Percentiles rank a stretch among this genome's conserved stretches.
Conservation (phyloP, 495 filamentous ascomycete genomes). For the Penicillium lagena region DNA sequence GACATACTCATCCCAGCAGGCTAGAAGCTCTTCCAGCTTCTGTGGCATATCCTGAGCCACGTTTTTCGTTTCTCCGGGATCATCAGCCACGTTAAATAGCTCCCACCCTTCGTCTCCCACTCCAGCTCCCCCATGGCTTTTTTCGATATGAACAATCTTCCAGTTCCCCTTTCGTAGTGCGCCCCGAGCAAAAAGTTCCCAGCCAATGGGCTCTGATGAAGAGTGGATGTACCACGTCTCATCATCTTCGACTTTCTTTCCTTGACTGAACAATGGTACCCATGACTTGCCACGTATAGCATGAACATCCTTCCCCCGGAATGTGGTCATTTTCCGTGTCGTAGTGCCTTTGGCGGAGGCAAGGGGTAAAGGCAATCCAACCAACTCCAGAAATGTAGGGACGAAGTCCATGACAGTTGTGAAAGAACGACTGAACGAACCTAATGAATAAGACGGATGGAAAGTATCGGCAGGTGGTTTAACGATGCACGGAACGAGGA, state of each 20-base stretch:
- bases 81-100: conserved; percentile 29
- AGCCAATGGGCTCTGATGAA: conserved; percentile 16
- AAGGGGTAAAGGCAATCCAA: conserved; percentile 1
- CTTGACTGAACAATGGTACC: conserved; percentile 3
- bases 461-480: conserved; percentile 6
- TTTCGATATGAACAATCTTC: conserved; percentile 22
- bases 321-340: conserved; percentile 3
- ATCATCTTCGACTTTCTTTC: conserved; percentile 4
- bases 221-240: conserved; percentile 11
- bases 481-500: conserved; percentile 42
- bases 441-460: neutral
- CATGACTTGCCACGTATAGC: conserved; percentile 11
- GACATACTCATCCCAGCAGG: conserved; percentile 32
- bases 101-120: conserved; percentile 14
- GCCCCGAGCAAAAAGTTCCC: conserved; percentile 31
- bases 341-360: neutral
- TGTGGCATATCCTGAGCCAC: conserved; percentile 17
- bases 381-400: conserved; percentile 10
- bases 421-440: conserved; percentile 9
- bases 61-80: conserved; percentile 35
- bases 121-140: conserved; percentile 2
- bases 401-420: conserved; percentile 12
- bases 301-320: conserved; percentile 5
- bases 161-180: conserved; percentile 33
- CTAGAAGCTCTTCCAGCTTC: conserved; percentile 25